A percentile compares a stretch with the other conserved stretches of the same genome.
These are phyloP conservation scores for Lentinus tigrinus DNA, from an alignment of 768 basidiomycete species.

Conservation along the genomic window DNA sequence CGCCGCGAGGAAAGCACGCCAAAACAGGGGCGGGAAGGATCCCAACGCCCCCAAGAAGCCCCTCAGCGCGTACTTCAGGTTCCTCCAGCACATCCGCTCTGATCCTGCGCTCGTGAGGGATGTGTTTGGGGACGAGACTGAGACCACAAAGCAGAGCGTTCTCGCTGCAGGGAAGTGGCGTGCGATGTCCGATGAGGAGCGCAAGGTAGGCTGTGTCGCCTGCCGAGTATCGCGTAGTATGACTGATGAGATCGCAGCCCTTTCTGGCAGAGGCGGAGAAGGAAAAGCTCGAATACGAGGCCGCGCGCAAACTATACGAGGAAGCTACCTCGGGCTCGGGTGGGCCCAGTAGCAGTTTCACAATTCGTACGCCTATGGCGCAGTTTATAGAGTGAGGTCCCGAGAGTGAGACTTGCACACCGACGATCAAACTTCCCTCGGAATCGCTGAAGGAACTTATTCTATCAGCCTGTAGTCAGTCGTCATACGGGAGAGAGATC, in stretches of 20 bases:
- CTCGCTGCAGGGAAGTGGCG: constrained; percentile 92
- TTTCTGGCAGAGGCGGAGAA: constrained; percentile 92
- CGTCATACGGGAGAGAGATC: too few species aligned
- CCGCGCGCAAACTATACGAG: constrained; percentile 82
- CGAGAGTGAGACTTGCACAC: too few species aligned
- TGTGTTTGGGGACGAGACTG: constrained; percentile 87
- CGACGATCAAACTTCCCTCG: too few species aligned
- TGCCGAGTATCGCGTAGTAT: background rate
- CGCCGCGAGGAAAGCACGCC: constrained; percentile 87
- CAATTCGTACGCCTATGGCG: too few species aligned
- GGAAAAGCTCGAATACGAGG: constrained; percentile 93
- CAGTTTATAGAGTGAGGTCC: too few species aligned
- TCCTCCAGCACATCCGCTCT: constrained; percentile 85
- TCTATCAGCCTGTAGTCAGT: too few species aligned
- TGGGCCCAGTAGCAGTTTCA: constrained; percentile 72
- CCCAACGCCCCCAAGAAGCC: constrained; percentile 97
- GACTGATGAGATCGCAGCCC: constrained; percentile 50
- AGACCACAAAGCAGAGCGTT: constrained; percentile 93
- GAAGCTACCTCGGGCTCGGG: constrained; percentile 69
- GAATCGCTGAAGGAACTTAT: too few species aligned
- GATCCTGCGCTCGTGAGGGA: constrained; percentile 68
- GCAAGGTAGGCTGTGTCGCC: constrained; percentile 59
- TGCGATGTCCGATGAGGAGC: constrained; percentile 88
- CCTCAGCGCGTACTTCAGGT: constrained; percentile 92
- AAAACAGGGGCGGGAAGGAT: constrained; percentile 94